These are phyloP conservation scores for Penicillium sp. DNA, from an alignment of 2,329 filamentous ascomycete genomes.

Conservation along the genomic window DNA sequence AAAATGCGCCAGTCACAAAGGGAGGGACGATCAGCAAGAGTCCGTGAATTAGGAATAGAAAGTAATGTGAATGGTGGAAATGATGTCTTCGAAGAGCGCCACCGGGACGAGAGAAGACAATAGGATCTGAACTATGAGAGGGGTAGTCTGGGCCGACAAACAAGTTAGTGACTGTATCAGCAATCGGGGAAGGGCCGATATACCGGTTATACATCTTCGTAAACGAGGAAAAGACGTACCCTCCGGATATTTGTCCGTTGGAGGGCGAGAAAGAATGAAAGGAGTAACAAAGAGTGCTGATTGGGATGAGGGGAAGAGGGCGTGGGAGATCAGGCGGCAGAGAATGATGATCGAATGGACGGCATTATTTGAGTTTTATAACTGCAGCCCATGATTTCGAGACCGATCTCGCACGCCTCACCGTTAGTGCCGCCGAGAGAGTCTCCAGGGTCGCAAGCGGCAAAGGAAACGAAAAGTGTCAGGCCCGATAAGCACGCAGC, in stretches of 20 bases:
- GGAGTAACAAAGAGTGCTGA: not conserved
- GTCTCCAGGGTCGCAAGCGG: slow-evolving; percentile 6
- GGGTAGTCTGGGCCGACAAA: slow-evolving; percentile 10
- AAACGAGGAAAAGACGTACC: not conserved
- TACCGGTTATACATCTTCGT: slow-evolving; percentile 10
- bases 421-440: slow-evolving; percentile 6
- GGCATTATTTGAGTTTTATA: slow-evolving; percentile 1
- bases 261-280: not conserved
- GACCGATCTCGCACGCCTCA: slow-evolving; percentile 12
- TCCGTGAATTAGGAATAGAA: slow-evolving; percentile 11
- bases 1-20: slow-evolving; percentile 24
- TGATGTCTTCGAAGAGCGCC: slow-evolving; percentile 7
- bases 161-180: not conserved
- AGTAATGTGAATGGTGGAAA: slow-evolving; percentile 8
- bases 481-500: slow-evolving; percentile 4
- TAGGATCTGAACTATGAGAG: slow-evolving; percentile 28
- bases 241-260: slow-evolving; percentile 10
- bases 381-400: slow-evolving; percentile 1
- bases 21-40: slow-evolving; percentile 21
- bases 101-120: slow-evolving; percentile 16
- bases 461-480: slow-evolving; percentile 14
- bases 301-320: not conserved
- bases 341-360: not conserved
- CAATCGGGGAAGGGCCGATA: not conserved
- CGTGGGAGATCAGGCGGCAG: slow-evolving; percentile 7